These are phyloP conservation scores for Kuraishia hungarica DNA, from an alignment of 805 yeast species.

Conservation along the genomic window DNA sequence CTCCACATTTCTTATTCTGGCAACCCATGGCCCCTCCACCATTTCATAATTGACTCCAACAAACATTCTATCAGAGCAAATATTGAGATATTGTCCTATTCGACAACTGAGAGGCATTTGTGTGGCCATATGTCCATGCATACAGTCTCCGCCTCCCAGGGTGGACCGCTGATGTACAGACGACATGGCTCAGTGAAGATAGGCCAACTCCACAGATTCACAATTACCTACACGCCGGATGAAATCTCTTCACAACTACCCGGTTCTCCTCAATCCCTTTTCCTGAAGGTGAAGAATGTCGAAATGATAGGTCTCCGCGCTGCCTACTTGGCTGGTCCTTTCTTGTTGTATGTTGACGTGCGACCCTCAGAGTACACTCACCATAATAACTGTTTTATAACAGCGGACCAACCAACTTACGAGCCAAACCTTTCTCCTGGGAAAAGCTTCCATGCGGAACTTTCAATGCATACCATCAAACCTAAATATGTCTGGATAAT, in stretches of 20 bases:
- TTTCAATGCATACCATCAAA: conserved; percentile 57
- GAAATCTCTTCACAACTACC: neutral
- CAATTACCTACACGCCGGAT: conserved; percentile 38
- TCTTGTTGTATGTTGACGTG: conserved; percentile 75
- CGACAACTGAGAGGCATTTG: too few species aligned
- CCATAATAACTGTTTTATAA: conserved; percentile 42
- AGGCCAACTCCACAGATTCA: conserved; percentile 53
- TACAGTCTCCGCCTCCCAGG: neutral
- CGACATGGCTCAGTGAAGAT: conserved; percentile 32
- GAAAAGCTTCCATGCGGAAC: conserved; percentile 49
- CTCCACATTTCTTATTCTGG: too few species aligned
- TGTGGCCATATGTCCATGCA: neutral
- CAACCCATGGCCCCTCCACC: too few species aligned
- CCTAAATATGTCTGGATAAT: conserved; percentile 63
- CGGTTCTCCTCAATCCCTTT: conserved; percentile 18
- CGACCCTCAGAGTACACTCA: conserved; percentile 57
- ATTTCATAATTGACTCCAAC: too few species aligned
- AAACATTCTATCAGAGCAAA: too few species aligned
- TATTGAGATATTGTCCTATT: too few species aligned
- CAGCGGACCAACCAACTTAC: conserved; percentile 71
- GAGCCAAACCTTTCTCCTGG: conserved; percentile 69
- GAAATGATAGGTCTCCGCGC: conserved; percentile 74
- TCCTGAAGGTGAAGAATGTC: conserved; percentile 57
- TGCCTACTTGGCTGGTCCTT: conserved; percentile 86
- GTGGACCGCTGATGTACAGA: conserved; percentile 5